Evolutionary conservation across 2,329 filamentous ascomycete genomes (phyloP).

Genomic region (Neoarthrinium moseri): DNA sequence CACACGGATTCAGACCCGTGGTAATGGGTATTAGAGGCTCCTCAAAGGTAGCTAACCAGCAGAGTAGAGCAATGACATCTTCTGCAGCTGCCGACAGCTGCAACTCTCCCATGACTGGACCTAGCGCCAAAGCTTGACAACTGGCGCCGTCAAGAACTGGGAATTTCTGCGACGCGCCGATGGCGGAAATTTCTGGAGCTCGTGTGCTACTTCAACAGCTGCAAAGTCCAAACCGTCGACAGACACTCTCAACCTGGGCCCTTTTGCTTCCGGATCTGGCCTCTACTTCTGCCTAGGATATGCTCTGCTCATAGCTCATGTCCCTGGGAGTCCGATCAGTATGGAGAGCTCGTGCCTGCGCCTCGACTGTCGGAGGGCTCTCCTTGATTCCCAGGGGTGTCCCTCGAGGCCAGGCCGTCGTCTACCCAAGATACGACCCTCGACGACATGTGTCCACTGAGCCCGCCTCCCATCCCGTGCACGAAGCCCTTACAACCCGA

Average conservation of each 20-base stretch:
- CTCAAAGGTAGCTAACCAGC: no score
- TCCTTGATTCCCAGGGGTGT: constrained; percentile 25
- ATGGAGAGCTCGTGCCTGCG: constrained; percentile 26
- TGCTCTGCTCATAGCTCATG: constrained; percentile 29
- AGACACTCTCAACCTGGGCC: constrained; percentile 1
- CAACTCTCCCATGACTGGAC: no score
- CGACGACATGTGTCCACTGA: background rate
- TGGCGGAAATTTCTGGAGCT: constrained; percentile 4
- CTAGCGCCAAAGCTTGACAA: no score
- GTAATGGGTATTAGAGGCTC: no score
- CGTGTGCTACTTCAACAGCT: background rate
- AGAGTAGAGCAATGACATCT: no score
- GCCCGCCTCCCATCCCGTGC: background rate
- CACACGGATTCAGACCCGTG: no score
- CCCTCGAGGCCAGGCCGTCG: constrained; percentile 9
- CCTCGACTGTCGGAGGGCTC: constrained; percentile 20
- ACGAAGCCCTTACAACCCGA: no score
- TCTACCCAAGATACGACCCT: background rate
- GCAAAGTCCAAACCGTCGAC: background rate
- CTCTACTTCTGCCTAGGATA: constrained; percentile 9
- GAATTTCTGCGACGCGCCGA: constrained; percentile 32
- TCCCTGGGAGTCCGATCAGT: constrained; percentile 27
- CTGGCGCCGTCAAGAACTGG: constrained; percentile 67
- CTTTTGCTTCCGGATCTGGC: constrained; percentile 4
- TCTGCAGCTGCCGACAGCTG: no score